phyloP scores from a whole-genome alignment of 2,329 filamentous ascomycete genomes.

The Rhynchosporium agropyri region DNA sequence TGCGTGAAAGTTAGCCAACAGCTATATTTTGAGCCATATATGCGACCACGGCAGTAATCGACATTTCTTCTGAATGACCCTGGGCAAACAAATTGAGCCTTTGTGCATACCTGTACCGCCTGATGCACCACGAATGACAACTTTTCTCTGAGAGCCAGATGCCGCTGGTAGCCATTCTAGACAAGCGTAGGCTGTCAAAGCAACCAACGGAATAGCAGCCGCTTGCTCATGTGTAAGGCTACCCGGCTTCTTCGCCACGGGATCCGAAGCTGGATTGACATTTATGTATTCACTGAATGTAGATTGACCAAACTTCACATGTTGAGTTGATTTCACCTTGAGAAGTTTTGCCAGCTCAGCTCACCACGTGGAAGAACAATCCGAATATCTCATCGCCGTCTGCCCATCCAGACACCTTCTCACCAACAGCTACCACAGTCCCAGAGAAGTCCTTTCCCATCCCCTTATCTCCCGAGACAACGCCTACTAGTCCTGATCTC shows the following conservation, averaged over 20 bases:
- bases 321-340: neutral
- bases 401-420: slow-evolving; percentile 40
- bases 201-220: slow-evolving; percentile 49
- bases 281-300: slow-evolving; percentile 40
- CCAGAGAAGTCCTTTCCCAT: slow-evolving; percentile 41
- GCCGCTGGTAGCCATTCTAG: slow-evolving; percentile 37
- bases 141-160: slow-evolving; percentile 27
- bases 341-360: slow-evolving; percentile 6
- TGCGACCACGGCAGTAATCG: too few species aligned
- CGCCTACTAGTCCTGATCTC: slow-evolving; percentile 33
- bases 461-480: slow-evolving; percentile 39
- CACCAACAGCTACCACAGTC: slow-evolving; percentile 43
- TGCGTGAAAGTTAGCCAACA: too few species aligned
- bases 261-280: slow-evolving; percentile 34
- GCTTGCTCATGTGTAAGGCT: slow-evolving; percentile 48
- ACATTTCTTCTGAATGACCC: too few species aligned
- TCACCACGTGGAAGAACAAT: slow-evolving; percentile 37
- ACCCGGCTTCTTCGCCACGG: slow-evolving; percentile 45
- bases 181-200: slow-evolving; percentile 45
- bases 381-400: slow-evolving; percentile 45
- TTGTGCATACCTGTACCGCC: slow-evolving; percentile 30
- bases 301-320: slow-evolving; percentile 38
- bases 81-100: too few species aligned
- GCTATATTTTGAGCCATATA: too few species aligned
- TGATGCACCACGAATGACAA: slow-evolving; percentile 38